Evolutionary conservation across 805 yeast species (phyloP), one percentile per base, ranked within the genome.

Genomic region (Yarrowia keelungensis): DNA sequence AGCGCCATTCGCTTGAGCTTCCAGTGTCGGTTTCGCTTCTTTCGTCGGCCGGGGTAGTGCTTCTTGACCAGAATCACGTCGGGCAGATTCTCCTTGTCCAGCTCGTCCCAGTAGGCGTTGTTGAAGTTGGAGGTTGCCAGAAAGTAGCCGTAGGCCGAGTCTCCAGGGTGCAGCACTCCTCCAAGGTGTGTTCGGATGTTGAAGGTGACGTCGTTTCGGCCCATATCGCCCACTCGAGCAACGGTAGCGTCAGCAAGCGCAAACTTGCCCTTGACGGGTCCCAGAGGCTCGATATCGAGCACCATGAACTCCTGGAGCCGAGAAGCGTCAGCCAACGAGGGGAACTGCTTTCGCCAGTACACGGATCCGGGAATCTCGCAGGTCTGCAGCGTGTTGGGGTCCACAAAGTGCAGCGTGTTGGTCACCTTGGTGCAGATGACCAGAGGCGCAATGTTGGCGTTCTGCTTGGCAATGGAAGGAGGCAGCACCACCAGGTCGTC

Each of bases 1-100:
- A 83, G 88, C 54, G 98, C 98, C 97, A 93, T 92, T 85, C 98
- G 89, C 89, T 90, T 91, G 81, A 93, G 87, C 82, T 91, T 93
- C 97, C 97, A 93, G 79, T 83, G 83, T 84, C 96, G 88, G 83
- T 87, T 85, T 85, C 88, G 89, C 72, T 85, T 79, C 82, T 87
- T 89, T 80, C 85, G 85, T 80, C 89, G 88, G 83, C 95, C 86
- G 66, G 87, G 83, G 82, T 91, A 93, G 79, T 86, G 86, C 77
- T 92, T 93, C 91, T 92, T 92, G 72, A 93, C 95, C 68, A 93
- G 80, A 5, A 92, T 85, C 59, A 92, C 97, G 76, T 93, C 97
- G 36, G 97, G 95, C 43, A 88, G 79, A 71, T 87, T 87, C 15
- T 16, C 41, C 46, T 51, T 42, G n/a, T 74, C 76, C 72, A 73